A percentile compares a stretch with the other conserved stretches of the same genome.
Conservation (phyloP, 2,329 filamentous ascomycete genomes). For the Stagonosporopsis tanaceti region DNA sequence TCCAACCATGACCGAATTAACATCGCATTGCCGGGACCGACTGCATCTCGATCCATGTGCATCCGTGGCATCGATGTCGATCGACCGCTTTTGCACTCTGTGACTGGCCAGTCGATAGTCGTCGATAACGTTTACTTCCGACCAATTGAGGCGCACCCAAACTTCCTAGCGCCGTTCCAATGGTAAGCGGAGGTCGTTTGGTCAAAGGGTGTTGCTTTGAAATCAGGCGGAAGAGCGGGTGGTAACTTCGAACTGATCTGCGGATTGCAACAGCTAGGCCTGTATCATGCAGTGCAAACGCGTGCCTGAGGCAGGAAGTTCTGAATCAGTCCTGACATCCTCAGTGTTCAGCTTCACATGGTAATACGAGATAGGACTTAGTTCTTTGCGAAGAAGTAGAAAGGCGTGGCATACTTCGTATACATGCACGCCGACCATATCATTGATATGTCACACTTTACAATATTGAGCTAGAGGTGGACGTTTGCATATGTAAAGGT, state of each 20-base stretch:
- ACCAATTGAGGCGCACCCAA: constrained; percentile 13
- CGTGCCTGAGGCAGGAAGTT: background rate
- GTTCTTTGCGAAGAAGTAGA: background rate
- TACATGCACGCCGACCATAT: background rate
- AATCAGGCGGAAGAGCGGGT: constrained; percentile 11
- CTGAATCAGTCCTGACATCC: background rate
- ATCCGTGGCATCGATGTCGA: constrained; percentile 14
- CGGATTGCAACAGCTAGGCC: constrained; percentile 1
- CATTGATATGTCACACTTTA: background rate
- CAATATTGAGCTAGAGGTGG: background rate
- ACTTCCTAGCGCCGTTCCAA: constrained; percentile 9
- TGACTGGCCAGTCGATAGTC: constrained; percentile 5
- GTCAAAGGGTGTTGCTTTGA: constrained; percentile 16
- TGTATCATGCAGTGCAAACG: background rate
- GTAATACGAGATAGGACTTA: too few species aligned
- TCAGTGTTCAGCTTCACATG: background rate
- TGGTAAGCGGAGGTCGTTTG: constrained; percentile 6
- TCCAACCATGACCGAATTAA: constrained; percentile 5
- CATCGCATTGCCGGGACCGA: constrained; percentile 5
- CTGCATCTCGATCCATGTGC: constrained; percentile 17
- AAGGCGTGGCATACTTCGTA: background rate
- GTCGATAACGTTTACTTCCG: constrained; percentile 6
- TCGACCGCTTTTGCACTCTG: constrained; percentile 13
- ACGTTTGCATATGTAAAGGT: background rate
- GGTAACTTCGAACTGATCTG: constrained; percentile 2